These are phyloP conservation scores for Austroboletus rostrupii DNA, from an alignment of 1,284 basidiomycete genomes.

Conservation along the genomic window DNA sequence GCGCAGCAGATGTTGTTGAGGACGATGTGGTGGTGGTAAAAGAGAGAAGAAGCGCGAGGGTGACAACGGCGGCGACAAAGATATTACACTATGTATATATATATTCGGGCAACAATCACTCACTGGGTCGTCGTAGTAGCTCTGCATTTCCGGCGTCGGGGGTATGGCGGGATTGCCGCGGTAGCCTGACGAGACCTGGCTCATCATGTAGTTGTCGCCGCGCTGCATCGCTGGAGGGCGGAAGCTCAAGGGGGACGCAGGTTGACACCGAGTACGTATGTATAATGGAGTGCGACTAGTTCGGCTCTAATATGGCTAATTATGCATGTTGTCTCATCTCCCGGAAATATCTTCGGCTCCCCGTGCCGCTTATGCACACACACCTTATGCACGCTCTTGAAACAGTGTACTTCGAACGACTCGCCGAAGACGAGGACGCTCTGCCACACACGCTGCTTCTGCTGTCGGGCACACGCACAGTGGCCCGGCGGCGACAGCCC, in stretches of 20 bases:
- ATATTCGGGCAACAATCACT: constrained; percentile 6
- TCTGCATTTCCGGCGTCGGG: constrained; percentile 28
- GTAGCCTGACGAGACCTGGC: constrained; percentile 26
- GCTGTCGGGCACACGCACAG: no score
- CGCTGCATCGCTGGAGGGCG: constrained; percentile 20
- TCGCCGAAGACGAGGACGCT: no score
- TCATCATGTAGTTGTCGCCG: constrained; percentile 27
- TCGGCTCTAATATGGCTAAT: neutral
- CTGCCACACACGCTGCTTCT: no score
- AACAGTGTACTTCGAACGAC: neutral
- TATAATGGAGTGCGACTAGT: neutral
- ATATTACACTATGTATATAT: constrained; percentile 12
- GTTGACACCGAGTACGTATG: neutral
- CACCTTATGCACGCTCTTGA: neutral
- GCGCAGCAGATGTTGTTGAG: constrained; percentile 12
- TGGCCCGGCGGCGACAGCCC: neutral
- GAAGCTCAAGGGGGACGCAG: neutral
- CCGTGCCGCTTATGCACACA: no score
- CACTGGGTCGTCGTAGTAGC: constrained; percentile 31
- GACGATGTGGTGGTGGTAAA: neutral
- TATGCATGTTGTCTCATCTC: neutral
- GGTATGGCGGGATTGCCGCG: constrained; percentile 18
- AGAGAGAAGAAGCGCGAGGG: neutral
- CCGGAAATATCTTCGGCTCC: neutral
- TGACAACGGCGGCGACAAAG: neutral